A percentile compares a stretch with the other conserved stretches of the same genome.
These are phyloP conservation scores for Boletus reticulatus DNA, from an alignment of 768 basidiomycete genomes.

Conservation along the genomic window DNA sequence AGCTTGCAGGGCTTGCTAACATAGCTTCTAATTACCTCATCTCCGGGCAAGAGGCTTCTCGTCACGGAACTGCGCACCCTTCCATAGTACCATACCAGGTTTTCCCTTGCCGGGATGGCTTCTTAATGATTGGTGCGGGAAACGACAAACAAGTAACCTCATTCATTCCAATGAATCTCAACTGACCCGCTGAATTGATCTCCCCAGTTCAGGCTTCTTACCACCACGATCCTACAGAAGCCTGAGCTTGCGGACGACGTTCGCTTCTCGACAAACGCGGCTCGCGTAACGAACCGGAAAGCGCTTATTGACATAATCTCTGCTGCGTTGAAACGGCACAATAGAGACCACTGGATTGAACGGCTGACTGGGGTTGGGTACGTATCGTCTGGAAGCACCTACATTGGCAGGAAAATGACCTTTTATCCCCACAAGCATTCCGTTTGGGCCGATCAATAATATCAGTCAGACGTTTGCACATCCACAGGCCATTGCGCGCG, in stretches of 20 bases:
- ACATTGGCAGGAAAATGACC: conserved; percentile 8
- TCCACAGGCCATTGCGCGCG: conserved; percentile 77
- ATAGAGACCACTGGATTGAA: conserved; percentile 73
- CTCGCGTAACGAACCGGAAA: conserved; percentile 72
- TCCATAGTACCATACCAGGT: conserved; percentile 94
- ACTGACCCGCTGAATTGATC: conserved; percentile 11
- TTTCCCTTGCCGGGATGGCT: conserved; percentile 84
- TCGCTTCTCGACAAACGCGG: conserved; percentile 70
- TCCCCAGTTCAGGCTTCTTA: conserved; percentile 66
- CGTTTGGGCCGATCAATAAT: conserved; percentile 91
- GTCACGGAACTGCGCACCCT: conserved; percentile 93
- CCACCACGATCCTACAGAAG: conserved; percentile 56
- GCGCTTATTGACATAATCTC: conserved; percentile 70
- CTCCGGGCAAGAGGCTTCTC: conserved; percentile 72
- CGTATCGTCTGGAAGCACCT: conserved; percentile 22
- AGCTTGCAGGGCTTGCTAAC: conserved; percentile 91
- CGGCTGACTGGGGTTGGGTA: conserved; percentile 78
- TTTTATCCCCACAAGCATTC: conserved; percentile 48
- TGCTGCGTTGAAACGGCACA: conserved; percentile 50
- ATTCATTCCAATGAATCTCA: neutral
- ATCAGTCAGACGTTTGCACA: conserved; percentile 88
- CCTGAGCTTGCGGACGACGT: conserved; percentile 59
- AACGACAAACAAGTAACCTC: conserved; percentile 75
- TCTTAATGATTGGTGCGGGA: conserved; percentile 91
- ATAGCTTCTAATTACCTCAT: conserved; percentile 94